Conservation (phyloP, 495 filamentous ascomycete species). For the Eremomyces bilateralis region DNA sequence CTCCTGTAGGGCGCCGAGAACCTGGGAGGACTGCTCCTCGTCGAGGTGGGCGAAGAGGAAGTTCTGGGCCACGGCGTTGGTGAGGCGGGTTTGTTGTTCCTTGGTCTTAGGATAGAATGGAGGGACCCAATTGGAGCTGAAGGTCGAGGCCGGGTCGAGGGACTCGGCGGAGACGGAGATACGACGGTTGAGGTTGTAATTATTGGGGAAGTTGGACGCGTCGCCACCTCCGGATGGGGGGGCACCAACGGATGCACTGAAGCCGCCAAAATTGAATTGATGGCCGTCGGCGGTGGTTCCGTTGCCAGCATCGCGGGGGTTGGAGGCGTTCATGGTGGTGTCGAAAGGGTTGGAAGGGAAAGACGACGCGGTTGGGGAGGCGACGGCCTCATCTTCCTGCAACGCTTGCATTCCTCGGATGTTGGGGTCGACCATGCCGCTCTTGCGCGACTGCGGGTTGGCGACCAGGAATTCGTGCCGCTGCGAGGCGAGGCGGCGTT, state of each 20-base stretch:
- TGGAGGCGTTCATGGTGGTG: constrained; percentile 2
- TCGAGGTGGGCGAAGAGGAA: constrained; percentile 91
- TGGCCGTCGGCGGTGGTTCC: constrained; percentile 6
- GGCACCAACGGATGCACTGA: constrained; percentile 9
- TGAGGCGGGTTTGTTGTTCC: constrained; percentile 62
- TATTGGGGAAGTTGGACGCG: constrained; percentile 59
- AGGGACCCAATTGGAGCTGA: constrained; percentile 74
- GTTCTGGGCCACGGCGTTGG: constrained; percentile 63
- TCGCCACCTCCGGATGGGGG: constrained; percentile 8
- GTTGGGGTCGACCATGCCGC: background rate
- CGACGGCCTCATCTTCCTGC: constrained; percentile 36
- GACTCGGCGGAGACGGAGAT: constrained; percentile 96
- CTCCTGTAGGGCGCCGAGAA: constrained; percentile 79
- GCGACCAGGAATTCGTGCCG: constrained; percentile 29
- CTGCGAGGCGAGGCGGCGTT: constrained; percentile 35
- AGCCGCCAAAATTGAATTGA: constrained; percentile 14
- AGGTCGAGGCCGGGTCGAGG: constrained; percentile 64
- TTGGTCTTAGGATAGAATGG: constrained; percentile 61
- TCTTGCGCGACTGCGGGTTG: constrained; percentile 16
- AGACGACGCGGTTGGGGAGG: constrained; percentile 34
- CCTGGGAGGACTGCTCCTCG: constrained; percentile 69
- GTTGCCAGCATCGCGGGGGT: background rate
- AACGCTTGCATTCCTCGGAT: constrained; percentile 5
- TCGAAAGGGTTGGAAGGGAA: constrained; percentile 18
- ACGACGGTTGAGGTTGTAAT: constrained; percentile 82